Evolutionary conservation across 2,329 filamentous ascomycete species (phyloP), one percentile per base, ranked within the genome.

Genomic region (Chrysoporthe cubensis): DNA sequence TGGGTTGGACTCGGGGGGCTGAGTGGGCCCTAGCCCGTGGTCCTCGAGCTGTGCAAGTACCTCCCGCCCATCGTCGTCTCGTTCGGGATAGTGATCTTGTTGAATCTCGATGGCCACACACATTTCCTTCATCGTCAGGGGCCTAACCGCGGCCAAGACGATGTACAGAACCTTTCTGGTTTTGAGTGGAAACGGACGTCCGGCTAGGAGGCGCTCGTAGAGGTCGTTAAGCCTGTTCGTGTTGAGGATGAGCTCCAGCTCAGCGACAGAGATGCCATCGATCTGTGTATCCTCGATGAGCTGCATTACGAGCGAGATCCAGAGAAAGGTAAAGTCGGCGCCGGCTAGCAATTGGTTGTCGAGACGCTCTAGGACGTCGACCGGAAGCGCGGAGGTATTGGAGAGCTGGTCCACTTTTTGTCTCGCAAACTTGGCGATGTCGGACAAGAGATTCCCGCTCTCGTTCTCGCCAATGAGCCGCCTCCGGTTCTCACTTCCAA

Each of bases 301-400:
- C 52, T 57, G 21, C 21, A 57, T 57, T 8, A 57, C 52, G 34
- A 57, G 52, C 21, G 52, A 57, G 21, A 57, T 57, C 52, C 52
- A 57, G 1, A 57, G 52, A 21, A 57, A 57, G 21, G 52, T 57
- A 21, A 57, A 57, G 52, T 57, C 52, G 21, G 52, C 52, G 21
- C 52, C 52, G 26, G 11, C 34, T 6, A 57, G 21, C 18, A 57
- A 37, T 7, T 21, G 52, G 21, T 57, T 37, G 21, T 57, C 52
- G 21, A 57, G 52, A 26, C 52, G 52, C 9, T 37, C 21, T 6
- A 57, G 18, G 14, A 57, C 52, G 34, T 57, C 52, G 21, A 32
- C 21, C 21, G 52, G 34, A 8, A 57, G 52, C 18, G 13, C 52
- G 16, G 52, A 57, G 5, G 52, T 57, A 14, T 26, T 26, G 13